Conservation (phyloP, 208 protist genomes). For the Trypanosoma brucei region DNA sequence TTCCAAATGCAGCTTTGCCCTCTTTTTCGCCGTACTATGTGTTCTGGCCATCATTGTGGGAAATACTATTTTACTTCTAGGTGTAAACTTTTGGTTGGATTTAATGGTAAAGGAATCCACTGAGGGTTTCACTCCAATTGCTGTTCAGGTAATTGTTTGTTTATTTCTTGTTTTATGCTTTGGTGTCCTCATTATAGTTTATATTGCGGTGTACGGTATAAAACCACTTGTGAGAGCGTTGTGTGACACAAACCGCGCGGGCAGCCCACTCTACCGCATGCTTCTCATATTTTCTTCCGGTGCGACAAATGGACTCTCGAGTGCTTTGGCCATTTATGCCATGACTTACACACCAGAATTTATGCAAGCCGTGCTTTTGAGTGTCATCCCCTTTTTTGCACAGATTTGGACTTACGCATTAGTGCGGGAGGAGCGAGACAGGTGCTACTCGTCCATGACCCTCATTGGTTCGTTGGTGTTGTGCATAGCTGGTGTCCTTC, state of each 20-base stretch:
- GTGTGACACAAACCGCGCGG: conserved; percentile 45
- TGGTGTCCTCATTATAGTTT: conserved; percentile 23
- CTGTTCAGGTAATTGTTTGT: conserved; percentile 59
- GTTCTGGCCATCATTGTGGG: conserved; percentile 63
- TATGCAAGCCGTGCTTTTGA: conserved; percentile 72
- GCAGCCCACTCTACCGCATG: conserved; percentile 46
- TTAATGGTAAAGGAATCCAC: conserved; percentile 32
- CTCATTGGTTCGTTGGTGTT: conserved; percentile 62
- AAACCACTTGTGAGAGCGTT: conserved; percentile 45
- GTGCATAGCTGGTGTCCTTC: conserved; percentile 58
- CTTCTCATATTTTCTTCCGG: conserved; percentile 71
- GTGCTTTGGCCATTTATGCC: conserved; percentile 50
- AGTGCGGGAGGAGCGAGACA: conserved; percentile 63
- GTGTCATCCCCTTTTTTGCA: conserved; percentile 67
- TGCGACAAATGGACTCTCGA: conserved; percentile 50
- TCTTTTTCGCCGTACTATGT: conserved; percentile 68
- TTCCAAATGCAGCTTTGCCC: conserved; percentile 20
- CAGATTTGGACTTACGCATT: conserved; percentile 76
- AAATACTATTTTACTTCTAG: conserved; percentile 71
- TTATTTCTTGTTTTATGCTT: conserved; percentile 58
- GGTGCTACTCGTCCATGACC: conserved; percentile 65
- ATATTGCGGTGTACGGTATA: conserved; percentile 36
- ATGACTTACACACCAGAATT: conserved; percentile 76
- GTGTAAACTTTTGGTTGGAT: conserved; percentile 74
- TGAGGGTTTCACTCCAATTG: conserved; percentile 60